Base-by-base conservation (phyloP, 345 rosid species). In the Pistacia atlantica region DNA sequence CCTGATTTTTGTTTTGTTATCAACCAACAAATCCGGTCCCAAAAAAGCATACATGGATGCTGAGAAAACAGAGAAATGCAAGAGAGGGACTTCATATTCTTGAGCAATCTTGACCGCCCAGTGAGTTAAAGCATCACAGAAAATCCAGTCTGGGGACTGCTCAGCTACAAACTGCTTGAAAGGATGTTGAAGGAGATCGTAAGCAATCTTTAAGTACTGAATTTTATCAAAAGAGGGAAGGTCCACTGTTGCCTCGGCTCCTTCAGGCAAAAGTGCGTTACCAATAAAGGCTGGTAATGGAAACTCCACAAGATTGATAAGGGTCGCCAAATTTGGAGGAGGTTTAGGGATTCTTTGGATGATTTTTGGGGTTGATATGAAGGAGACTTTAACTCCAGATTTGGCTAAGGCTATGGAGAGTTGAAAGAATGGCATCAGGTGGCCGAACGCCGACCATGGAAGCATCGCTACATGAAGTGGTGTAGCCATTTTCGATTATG, bases 241-340 rank as follows among this genome's bases (percentile, higher is more conserved):
- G 56, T 86, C 89, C 11, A 79, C 73, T 0, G 86, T 86, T 51
- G 89, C 84, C 73, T 86, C 86, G 16, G 76, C 78, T 0, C 73
- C 82, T 18, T 77, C 33, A 0, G 84, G 84, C 51, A 83, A 16
- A 17, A 31, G 14, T 12, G 61, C 33, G 0, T 42, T 9, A 14
- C 28, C 10, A 5, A 51, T 77, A 8, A 67, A 38, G 1, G 16
- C 28, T 31, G 89, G 87, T 33, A 76, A 56, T 0, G 87, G 78
- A 31, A 86, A 20, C 46, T 17, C 74, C 9, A 81, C 80, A 1
- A 81, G 31, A 0, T 72, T 51, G 4, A 81, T 8, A 0, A 77
- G 57, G 0, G 62, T 11, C 20, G 69, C 33, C 20, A 80, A 54
- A 42, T 37, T 20, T 20, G 78, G 57, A 46, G 86, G 79, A 17